A percentile compares a stretch with the other conserved stretches of the same genome.
These are phyloP conservation scores for Citrus australasica DNA, from an alignment of 345 rosid genomes.

Conservation along the genomic window DNA sequence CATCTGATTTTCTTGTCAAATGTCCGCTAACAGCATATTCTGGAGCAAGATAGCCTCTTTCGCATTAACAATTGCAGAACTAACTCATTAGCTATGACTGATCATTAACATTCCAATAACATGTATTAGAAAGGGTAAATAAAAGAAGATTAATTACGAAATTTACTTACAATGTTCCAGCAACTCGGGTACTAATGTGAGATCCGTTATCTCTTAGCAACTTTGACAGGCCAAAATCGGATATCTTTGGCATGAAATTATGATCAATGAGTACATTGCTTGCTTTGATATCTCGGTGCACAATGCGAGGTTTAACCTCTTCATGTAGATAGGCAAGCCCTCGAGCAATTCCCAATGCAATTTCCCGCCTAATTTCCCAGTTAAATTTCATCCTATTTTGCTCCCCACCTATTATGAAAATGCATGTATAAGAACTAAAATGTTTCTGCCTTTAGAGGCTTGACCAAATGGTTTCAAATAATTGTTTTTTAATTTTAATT, in stretches of 20 bases:
- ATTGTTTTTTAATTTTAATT: too few species aligned
- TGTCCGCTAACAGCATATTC: slow-evolving; percentile 51
- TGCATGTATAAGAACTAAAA: slow-evolving; percentile 1
- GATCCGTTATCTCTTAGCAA: slow-evolving; percentile 32
- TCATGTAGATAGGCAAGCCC: slow-evolving; percentile 60
- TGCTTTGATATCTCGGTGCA: slow-evolving; percentile 66
- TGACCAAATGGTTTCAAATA: too few species aligned
- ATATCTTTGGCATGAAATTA: slow-evolving; percentile 46
- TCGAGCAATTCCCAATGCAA: slow-evolving; percentile 48
- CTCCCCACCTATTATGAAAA: slow-evolving; percentile 38
- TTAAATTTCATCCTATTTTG: slow-evolving; percentile 39
- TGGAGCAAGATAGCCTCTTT: slow-evolving; percentile 61
- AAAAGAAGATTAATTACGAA: neutral
- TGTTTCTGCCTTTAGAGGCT: neutral
- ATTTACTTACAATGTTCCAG: slow-evolving; percentile 50
- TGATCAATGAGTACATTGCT: slow-evolving; percentile 53
- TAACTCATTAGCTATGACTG: slow-evolving; percentile 9
- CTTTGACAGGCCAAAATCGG: slow-evolving; percentile 66
- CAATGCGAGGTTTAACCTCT: slow-evolving; percentile 42
- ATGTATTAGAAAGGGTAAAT: neutral
- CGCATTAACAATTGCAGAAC: slow-evolving; percentile 13
- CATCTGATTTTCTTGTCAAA: slow-evolving; percentile 52
- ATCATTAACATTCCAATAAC: neutral
- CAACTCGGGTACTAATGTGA: slow-evolving; percentile 58
- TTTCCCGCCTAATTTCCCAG: slow-evolving; percentile 42